phyloP scores from a whole-genome alignment of 192 early-diverging fungal genomes.

The Entrophospora sp. region DNA sequence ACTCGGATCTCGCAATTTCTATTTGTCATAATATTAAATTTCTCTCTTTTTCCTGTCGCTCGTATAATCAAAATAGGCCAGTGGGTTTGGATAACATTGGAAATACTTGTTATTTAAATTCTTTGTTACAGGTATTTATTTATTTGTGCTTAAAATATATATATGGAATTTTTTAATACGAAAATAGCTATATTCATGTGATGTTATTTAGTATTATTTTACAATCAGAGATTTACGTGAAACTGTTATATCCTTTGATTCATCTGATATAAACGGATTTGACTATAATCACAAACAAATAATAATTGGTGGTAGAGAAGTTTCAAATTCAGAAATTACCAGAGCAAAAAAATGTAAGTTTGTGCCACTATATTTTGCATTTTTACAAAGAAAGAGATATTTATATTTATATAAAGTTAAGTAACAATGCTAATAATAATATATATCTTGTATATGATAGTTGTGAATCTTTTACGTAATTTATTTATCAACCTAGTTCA shows the following conservation, averaged over 20 bases:
- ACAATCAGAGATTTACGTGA: slow-evolving; percentile 54
- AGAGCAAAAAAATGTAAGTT: slow-evolving; percentile 44
- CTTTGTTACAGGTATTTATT: slow-evolving; percentile 50
- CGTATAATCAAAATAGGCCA: slow-evolving; percentile 35
- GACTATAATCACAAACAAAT: slow-evolving; percentile 29
- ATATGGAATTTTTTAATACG: not conserved
- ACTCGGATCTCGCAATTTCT: not conserved
- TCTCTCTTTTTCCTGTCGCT: not conserved
- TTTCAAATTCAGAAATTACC: slow-evolving; percentile 32
- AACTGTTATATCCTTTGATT: slow-evolving; percentile 48
- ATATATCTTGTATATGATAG: slow-evolving; percentile 18
- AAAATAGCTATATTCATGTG: not conserved
- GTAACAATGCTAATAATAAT: too few species aligned
- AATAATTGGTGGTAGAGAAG: slow-evolving; percentile 38
- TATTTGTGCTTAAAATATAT: not conserved
- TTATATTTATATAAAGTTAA: not conserved
- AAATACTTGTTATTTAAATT: slow-evolving; percentile 87
- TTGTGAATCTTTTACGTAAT: slow-evolving; percentile 41
- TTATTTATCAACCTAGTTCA: slow-evolving; percentile 44
- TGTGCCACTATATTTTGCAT: not conserved
- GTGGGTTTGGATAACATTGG: slow-evolving; percentile 74
- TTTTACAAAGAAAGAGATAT: not conserved
- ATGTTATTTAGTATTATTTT: slow-evolving; percentile 61
- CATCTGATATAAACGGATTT: slow-evolving; percentile 28
- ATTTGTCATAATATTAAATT: not conserved